Evolutionary conservation across 768 basidiomycete genomes (phyloP).

Genomic region (Sarcodon aspratus): DNA sequence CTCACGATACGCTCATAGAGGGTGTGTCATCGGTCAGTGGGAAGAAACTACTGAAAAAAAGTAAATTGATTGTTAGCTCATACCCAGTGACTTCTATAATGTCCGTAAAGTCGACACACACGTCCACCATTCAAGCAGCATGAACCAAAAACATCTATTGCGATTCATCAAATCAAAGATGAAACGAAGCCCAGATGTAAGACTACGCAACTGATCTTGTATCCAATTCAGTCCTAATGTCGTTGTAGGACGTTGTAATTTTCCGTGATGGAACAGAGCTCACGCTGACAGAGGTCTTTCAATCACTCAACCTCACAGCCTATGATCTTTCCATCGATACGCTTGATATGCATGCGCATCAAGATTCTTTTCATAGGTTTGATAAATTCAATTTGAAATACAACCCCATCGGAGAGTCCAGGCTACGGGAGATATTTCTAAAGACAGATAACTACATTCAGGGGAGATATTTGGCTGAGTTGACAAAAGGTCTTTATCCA

Average conservation of each 20-base stretch:
- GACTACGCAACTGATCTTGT: not conserved
- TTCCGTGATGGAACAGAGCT: slow-evolving; percentile 86
- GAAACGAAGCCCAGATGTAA: slow-evolving; percentile 74
- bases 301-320: slow-evolving; percentile 87
- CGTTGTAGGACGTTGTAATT: slow-evolving; percentile 79
- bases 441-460: slow-evolving; percentile 95
- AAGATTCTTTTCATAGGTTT: slow-evolving; percentile 96
- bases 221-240: not conserved
- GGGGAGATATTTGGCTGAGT: slow-evolving; percentile 88
- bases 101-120: slow-evolving; percentile 98
- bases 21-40: slow-evolving; percentile 67
- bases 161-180: slow-evolving; percentile 99
- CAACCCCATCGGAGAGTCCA: slow-evolving; percentile 91
- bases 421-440: slow-evolving; percentile 92
- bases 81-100: slow-evolving; percentile 92
- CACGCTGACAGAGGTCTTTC: slow-evolving; percentile 89
- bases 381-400: slow-evolving; percentile 98
- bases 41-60: too few species aligned
- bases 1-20: slow-evolving; percentile 28
- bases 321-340: slow-evolving; percentile 99
- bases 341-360: slow-evolving; percentile 98
- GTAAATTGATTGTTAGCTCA: not conserved
- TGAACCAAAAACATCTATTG: slow-evolving; percentile 98
- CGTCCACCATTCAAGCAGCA: slow-evolving; percentile 96
- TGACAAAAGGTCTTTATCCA: slow-evolving; percentile 62